These are phyloP conservation scores for Turnera subulata DNA, from an alignment of 345 rosid species.

Conservation along the genomic window DNA sequence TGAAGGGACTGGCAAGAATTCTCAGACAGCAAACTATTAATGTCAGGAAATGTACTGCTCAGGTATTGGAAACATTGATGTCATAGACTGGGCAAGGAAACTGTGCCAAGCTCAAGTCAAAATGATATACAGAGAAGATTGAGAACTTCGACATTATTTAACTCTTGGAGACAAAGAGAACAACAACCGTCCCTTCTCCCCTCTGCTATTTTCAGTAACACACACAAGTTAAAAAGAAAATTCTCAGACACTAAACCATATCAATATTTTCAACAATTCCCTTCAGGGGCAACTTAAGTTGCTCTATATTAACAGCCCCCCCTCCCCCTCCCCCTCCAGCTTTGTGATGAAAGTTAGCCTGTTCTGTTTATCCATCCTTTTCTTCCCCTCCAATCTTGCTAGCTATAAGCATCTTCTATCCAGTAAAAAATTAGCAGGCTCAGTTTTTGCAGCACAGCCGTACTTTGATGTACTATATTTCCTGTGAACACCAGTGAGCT, in stretches of 20 bases:
- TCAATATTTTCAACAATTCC: background rate
- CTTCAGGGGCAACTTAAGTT: constrained; percentile 49
- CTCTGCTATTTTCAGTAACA: no score
- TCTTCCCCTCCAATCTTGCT: background rate
- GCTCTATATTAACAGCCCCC: constrained; percentile 24
- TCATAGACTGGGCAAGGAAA: no score
- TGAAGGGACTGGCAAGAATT: no score
- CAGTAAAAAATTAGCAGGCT: constrained; percentile 59
- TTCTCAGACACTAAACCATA: no score
- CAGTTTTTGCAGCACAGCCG: constrained; percentile 64
- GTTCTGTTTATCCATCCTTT: background rate
- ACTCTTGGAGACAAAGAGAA: constrained; percentile 6
- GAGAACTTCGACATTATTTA: background rate
- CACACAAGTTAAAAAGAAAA: background rate
- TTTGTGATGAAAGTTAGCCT: constrained; percentile 6
- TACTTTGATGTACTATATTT: constrained; percentile 76
- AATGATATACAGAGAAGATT: background rate
- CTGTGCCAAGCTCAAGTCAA: background rate
- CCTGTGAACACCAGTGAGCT: constrained; percentile 74
- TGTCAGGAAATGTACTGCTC: no score
- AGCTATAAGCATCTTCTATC: constrained; percentile 24
- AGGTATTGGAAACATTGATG: no score
- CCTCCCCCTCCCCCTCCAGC: background rate
- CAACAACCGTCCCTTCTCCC: no score
- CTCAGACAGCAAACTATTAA: no score